Conservation (phyloP, 116 monocot genomes). For the Posidonia oceanica region DNA sequence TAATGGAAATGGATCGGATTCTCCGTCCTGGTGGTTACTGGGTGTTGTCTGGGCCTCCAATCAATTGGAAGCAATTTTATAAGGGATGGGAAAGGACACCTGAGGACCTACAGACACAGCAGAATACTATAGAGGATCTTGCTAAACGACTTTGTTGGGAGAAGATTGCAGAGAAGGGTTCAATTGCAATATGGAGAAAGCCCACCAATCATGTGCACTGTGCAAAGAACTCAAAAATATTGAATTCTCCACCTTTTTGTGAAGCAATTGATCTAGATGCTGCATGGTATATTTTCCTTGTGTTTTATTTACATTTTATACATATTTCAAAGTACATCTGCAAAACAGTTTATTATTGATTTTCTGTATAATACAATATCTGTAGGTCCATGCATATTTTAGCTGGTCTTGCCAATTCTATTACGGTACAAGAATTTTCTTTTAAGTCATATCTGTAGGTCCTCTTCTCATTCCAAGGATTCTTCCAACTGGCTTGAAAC, state of each 20-base stretch:
- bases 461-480: too few species aligned
- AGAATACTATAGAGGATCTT: conserved; percentile 52
- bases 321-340: background rate
- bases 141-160: conserved; percentile 64
- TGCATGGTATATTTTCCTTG: conserved; percentile 43
- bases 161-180: conserved; percentile 50
- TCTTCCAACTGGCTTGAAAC: too few species aligned
- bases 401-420: too few species aligned
- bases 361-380: too few species aligned
- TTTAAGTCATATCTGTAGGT: too few species aligned
- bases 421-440: too few species aligned
- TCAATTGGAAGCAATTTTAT: conserved; percentile 58
- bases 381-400: too few species aligned
- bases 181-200: conserved; percentile 81
- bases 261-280: conserved; percentile 38
- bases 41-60: conserved; percentile 87
- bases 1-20: conserved; percentile 89
- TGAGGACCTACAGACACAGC: conserved; percentile 52
- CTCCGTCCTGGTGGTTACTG: conserved; percentile 89
- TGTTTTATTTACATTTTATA: background rate
- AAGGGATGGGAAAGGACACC: conserved; percentile 55
- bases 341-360: too few species aligned
- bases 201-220: conserved; percentile 68
- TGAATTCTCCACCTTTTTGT: conserved; percentile 51
- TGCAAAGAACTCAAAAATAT: conserved; percentile 36